These are phyloP conservation scores for Hypoxylon sp. DNA, from an alignment of 2,329 filamentous ascomycete genomes.

Conservation along the genomic window DNA sequence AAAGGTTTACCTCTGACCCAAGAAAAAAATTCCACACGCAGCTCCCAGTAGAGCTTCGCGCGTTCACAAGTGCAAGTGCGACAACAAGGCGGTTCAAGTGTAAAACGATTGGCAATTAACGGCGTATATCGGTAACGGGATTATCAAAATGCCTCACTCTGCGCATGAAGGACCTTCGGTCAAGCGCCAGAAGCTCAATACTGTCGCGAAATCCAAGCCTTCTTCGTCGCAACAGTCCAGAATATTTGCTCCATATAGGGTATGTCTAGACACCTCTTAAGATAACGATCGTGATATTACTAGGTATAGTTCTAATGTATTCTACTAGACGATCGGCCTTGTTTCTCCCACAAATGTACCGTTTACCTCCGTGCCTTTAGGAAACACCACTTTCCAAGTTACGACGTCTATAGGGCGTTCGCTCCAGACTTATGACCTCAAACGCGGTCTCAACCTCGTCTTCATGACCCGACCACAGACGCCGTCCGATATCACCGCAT, in stretches of 20 bases:
- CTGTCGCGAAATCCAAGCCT: slow-evolving; percentile 54
- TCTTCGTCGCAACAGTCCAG: slow-evolving; percentile 69
- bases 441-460: slow-evolving; percentile 87
- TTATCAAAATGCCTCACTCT: slow-evolving; percentile 65
- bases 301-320: slow-evolving; percentile 19
- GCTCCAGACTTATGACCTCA: slow-evolving; percentile 95
- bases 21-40: slow-evolving; percentile 18
- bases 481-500: slow-evolving; percentile 86
- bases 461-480: slow-evolving; percentile 95
- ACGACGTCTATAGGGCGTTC: slow-evolving; percentile 92
- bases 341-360: slow-evolving; percentile 92
- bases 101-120: background rate
- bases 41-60: slow-evolving; percentile 6
- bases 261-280: slow-evolving; percentile 55
- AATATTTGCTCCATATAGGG: slow-evolving; percentile 94
- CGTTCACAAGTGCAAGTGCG: background rate
- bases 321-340: slow-evolving; percentile 82
- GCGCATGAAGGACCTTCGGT: slow-evolving; percentile 71
- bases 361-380: slow-evolving; percentile 88
- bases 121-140: background rate
- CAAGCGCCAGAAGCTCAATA: slow-evolving; percentile 80
- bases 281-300: slow-evolving; percentile 8
- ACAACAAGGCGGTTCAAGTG: background rate
- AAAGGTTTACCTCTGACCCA: background rate
- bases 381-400: slow-evolving; percentile 96